These are phyloP conservation scores for Hemileccinum rubropunctum DNA, from an alignment of 768 basidiomycete species.

Conservation along the genomic window DNA sequence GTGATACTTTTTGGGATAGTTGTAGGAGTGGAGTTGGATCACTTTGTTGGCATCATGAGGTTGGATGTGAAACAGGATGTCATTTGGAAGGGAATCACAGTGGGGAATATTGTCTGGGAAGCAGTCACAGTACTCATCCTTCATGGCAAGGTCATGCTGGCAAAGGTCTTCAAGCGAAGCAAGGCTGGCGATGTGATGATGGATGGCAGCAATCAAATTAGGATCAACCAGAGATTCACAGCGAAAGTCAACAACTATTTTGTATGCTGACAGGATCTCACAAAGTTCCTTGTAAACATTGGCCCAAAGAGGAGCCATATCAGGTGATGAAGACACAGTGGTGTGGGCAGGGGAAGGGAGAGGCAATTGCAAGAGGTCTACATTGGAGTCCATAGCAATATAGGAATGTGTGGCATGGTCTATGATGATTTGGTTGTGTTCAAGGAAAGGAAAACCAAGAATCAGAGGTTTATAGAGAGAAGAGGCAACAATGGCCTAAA, in stretches of 20 bases:
- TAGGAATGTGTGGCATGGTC: conserved; percentile 18
- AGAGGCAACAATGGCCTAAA: conserved; percentile 24
- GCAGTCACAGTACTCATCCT: neutral
- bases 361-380: too few relatives aligned
- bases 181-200: neutral
- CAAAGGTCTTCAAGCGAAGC: neutral
- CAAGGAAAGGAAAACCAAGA: conserved; percentile 34
- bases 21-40: neutral
- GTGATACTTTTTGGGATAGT: neutral
- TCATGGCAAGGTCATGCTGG: neutral
- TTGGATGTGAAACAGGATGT: neutral
- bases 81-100: neutral
- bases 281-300: too few relatives aligned
- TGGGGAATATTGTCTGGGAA: neutral
- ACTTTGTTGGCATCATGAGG: neutral
- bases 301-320: too few relatives aligned
- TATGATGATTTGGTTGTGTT: conserved; percentile 33
- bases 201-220: neutral
- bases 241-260: neutral
- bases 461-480: conserved; percentile 28
- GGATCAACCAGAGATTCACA: neutral
- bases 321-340: too few relatives aligned
- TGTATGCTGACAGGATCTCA: neutral
- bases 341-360: too few relatives aligned
- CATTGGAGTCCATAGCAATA: conserved; percentile 1